Evolutionary conservation across 1,284 basidiomycete species (phyloP).

Genomic region (Meira nashicola): DNA sequence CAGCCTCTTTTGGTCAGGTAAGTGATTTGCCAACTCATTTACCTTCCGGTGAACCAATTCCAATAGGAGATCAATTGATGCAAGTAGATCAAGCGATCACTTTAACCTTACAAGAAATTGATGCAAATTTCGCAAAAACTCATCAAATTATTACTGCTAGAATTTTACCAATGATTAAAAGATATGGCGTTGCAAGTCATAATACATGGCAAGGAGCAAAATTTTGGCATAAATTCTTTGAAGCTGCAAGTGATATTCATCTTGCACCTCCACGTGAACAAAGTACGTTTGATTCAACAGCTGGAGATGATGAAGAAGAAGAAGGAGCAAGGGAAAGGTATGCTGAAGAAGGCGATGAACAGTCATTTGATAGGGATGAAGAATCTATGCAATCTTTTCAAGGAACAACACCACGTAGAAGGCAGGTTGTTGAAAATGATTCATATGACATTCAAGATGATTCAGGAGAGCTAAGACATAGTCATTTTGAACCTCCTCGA

Average conservation of each 20-base stretch:
- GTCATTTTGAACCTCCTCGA: not conserved
- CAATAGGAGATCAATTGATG: constrained; percentile 78
- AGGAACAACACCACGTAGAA: too few relatives aligned
- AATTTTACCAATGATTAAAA: constrained; percentile 79
- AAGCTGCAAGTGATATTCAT: constrained; percentile 78
- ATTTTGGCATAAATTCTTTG: constrained; percentile 96
- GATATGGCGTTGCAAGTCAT: constrained; percentile 77
- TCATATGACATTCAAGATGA: not conserved
- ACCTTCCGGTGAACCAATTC: constrained; percentile 13
- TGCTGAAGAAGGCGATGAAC: too few relatives aligned
- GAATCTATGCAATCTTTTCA: too few relatives aligned
- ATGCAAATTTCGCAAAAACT: constrained; percentile 84
- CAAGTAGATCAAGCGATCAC: constrained; percentile 94
- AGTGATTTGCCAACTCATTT: constrained; percentile 2
- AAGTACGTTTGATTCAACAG: constrained; percentile 6
- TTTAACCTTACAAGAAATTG: constrained; percentile 72
- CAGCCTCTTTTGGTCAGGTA: too few relatives aligned
- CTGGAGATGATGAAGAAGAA: not conserved
- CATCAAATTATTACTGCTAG: constrained; percentile 77
- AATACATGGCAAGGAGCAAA: constrained; percentile 83
- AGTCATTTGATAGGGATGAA: too few relatives aligned
- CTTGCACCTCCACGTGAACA: constrained; percentile 54
- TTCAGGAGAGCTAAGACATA: not conserved
- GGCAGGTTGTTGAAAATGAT: too few relatives aligned
- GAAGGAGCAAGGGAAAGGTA: not conserved